These are phyloP conservation scores for Xylaria hypoxylon DNA, from an alignment of 2,329 filamentous ascomycete genomes.

Conservation along the genomic window DNA sequence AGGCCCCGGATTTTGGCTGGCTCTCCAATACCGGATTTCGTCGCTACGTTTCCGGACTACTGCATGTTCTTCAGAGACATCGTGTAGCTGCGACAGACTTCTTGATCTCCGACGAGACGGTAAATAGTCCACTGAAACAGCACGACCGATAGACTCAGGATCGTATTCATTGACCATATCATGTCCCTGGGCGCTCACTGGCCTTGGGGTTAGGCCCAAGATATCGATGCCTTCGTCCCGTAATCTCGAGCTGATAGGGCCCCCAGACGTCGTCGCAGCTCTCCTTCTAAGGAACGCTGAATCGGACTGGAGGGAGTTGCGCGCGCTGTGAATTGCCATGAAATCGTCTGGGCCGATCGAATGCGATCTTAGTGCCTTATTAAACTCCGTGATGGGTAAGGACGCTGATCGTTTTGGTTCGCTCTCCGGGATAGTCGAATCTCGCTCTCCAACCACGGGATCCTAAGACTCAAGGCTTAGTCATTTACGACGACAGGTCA, in stretches of 20 bases:
- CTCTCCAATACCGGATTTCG: constrained; percentile 73
- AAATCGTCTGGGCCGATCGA: constrained; percentile 69
- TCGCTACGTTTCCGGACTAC: constrained; percentile 66
- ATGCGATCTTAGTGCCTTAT: constrained; percentile 70
- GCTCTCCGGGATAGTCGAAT: constrained; percentile 47
- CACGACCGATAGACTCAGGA: constrained; percentile 69
- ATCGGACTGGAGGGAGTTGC: constrained; percentile 65
- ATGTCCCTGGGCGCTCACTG: constrained; percentile 69
- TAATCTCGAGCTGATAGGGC: constrained; percentile 54
- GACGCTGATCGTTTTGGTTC: constrained; percentile 68
- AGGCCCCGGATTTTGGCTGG: constrained; percentile 66
- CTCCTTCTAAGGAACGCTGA: constrained; percentile 54
- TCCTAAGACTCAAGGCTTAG: constrained; percentile 50
- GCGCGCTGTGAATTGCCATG: constrained; percentile 63
- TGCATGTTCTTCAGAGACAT: constrained; percentile 52
- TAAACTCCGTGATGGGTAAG: constrained; percentile 70
- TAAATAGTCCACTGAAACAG: constrained; percentile 67
- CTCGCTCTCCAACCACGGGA: constrained; percentile 53
- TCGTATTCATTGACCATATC: constrained; percentile 57
- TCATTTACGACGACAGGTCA: constrained; percentile 3
- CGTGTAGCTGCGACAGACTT: constrained; percentile 67
- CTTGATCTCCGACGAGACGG: constrained; percentile 66
- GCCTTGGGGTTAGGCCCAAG: constrained; percentile 69
- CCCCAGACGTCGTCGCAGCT: constrained; percentile 58
- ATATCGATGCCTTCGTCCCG: constrained; percentile 58